Evolutionary conservation across 345 rosid genomes (phyloP), one percentile per base, ranked within the genome.

Genomic region (Citrus inodora): DNA sequence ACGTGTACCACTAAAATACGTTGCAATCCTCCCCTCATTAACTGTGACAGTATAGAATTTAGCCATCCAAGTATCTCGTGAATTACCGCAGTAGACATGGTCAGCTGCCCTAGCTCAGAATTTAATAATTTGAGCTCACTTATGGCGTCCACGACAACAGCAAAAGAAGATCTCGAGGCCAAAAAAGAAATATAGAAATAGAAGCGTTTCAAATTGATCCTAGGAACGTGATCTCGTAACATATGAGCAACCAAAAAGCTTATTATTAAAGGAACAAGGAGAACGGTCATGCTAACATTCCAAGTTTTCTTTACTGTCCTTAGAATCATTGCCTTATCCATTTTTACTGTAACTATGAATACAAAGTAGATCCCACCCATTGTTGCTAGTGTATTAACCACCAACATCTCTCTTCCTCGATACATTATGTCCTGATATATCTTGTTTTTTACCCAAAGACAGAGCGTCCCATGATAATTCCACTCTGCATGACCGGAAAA

Each of bases 121-220:
- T 84, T 88, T 67, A 79, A 40, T 3, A 86, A 70, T 48, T 88
- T 82, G 37, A 83, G 84, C 66, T 85, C 86, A 5, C 69, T 55
- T n/a, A 83, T 30, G 13, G 69, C 74, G 27, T 71, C 22, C 22
- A 71, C 74, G 21, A 84, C 38, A 28, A 60, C 76, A 6, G 87
- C 7, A 64, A 78, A 84, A 19, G 21, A 81, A 3, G 84, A 46
- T 72, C 0, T 65, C 32, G 87, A 53, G 14, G 78, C 1, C 1
- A 37, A 51, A 22, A 32, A 9, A 14, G 33, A 3, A 6, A 78
- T 5, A 1, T 22, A 7, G 2, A 64, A 13, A 55, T 46, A 46
- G 5, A 37, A 63, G 27, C n/a, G 7, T 24, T 0, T 11, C 2
- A 5, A 7, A 14, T 7, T 0, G 2, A 66, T 7, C 11, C 67